Conservation (phyloP, 495 filamentous ascomycete genomes). For the Talaromyces nanjingensis region DNA sequence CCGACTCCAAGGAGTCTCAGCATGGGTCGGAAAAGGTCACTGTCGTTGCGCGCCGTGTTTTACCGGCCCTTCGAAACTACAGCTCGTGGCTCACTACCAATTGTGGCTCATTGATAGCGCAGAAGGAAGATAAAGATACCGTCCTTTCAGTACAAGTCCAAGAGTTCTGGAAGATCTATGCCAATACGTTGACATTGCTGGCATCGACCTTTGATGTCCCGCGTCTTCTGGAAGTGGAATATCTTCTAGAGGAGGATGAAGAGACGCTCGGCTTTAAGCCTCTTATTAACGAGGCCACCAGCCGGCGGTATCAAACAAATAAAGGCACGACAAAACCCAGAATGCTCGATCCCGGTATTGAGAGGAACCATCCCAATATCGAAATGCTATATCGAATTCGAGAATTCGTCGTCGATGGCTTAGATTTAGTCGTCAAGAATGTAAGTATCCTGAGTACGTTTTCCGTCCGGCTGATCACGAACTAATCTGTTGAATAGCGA, state of each 20-base stretch:
- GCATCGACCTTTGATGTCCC: slow-evolving; percentile 52
- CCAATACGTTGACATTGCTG: slow-evolving; percentile 57
- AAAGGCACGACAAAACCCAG: slow-evolving; percentile 44
- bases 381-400: slow-evolving; percentile 67
- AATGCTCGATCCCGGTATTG: slow-evolving; percentile 46
- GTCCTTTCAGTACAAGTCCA: slow-evolving; percentile 52
- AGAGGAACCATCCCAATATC: slow-evolving; percentile 54
- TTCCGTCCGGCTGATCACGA: neutral
- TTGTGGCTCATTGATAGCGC: slow-evolving; percentile 40
- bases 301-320: slow-evolving; percentile 39
- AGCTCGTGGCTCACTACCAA: slow-evolving; percentile 61
- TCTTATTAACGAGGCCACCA: slow-evolving; percentile 45
- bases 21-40: slow-evolving; percentile 51
- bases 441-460: slow-evolving; percentile 21
- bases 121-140: slow-evolving; percentile 49
- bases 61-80: slow-evolving; percentile 67
- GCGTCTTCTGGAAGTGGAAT: slow-evolving; percentile 50
- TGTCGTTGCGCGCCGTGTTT: slow-evolving; percentile 53
- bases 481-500: slow-evolving; percentile 19
- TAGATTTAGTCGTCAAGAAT: slow-evolving; percentile 49
- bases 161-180: slow-evolving; percentile 68
- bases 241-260: slow-evolving; percentile 72
- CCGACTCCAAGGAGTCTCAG: slow-evolving; percentile 24
- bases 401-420: slow-evolving; percentile 60
- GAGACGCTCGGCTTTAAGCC: slow-evolving; percentile 70